Evolutionary conservation across 176 grass and related monocot genomes (phyloP), one percentile per base, ranked within the genome.

Genomic region (Oryza longistaminata): DNA sequence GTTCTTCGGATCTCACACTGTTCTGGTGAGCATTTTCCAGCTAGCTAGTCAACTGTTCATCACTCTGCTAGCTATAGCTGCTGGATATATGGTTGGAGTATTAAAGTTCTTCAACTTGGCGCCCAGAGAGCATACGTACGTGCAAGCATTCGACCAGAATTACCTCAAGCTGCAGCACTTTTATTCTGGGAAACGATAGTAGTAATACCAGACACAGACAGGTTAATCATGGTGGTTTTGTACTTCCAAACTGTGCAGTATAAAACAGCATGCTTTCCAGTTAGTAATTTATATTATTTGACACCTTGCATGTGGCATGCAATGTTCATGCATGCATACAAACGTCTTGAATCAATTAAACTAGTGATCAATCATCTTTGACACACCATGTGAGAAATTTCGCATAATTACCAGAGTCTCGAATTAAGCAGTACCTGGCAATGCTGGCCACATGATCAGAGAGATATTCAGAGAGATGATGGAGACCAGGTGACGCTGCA

Each of bases 1-100:
- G 34, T 74, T 12, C 52, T 17, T 22, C 39, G 52, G 39, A 85
- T 85, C 83, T 86, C 71, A 67, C 11, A 48, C 26, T 58, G 82
- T 62, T 17, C n/a, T 2, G 2, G 9, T 46, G 50, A 77, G 11
- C 37, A 69, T 52, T 70, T 39, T 21, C 81, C 24, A 83, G 68
- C 52, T 73, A 64, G 24, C n/a, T 33, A 76, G 1, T 19, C 25
- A 3, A 53, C 29, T 70, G 46, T 55, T 81, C 29, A 24, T 81
- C 29, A 24, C 66, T 70, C 66, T 70, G 66, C 45, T 68, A 11
- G 16, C 29, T 35, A 35, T 35, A 35, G 34, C 13, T 52, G 15
- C 49, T 52, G 49, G 13, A 52, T 15, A 52, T 52, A 69, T 35
- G 8, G 34, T 52, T 48, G 6, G 22, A 48, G 22, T 68, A 34